Percentiles rank a stretch among this genome's conserved stretches.
Evolutionary conservation across 345 rosid genomes (phyloP).

Genomic region (Draba incana): DNA sequence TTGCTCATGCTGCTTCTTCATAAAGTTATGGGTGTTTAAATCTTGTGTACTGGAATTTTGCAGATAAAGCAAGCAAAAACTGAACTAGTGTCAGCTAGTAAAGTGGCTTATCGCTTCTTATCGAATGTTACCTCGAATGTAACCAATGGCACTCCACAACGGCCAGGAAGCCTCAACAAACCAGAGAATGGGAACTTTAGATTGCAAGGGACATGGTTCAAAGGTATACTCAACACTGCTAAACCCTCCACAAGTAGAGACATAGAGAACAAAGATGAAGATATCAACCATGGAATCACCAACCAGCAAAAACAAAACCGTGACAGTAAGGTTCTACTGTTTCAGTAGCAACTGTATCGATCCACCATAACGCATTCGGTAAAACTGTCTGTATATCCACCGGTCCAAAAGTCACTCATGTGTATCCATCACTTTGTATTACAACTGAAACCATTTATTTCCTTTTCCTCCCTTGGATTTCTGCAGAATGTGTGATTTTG

Average conservation of each 20-base stretch:
- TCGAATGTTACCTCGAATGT: constrained; percentile 57
- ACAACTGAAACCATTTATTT: not conserved
- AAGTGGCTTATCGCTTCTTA: constrained; percentile 92
- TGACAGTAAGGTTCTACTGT: constrained; percentile 31
- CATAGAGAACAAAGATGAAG: constrained; percentile 40
- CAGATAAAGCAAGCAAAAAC: constrained; percentile 97
- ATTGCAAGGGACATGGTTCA: constrained; percentile 82
- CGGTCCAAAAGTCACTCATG: constrained; percentile 10
- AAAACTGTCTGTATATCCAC: constrained; percentile 28
- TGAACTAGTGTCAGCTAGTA: constrained; percentile 92
- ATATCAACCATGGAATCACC: constrained; percentile 31
- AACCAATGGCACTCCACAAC: constrained; percentile 32
- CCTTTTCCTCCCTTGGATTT: not conserved
- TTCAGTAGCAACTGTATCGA: constrained; percentile 17
- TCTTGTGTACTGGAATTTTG: constrained; percentile 34
- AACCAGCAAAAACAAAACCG: constrained; percentile 35
- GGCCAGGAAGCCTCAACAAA: constrained; percentile 55
- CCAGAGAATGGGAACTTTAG: constrained; percentile 62
- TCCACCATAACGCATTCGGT: constrained; percentile 20
- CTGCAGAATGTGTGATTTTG: constrained; percentile 20
- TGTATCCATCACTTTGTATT: constrained; percentile 36
- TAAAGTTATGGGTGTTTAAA: not conserved
- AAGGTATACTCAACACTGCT: constrained; percentile 66
- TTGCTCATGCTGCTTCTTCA: no score
- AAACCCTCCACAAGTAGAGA: constrained; percentile 47